Evolutionary conservation across 768 basidiomycete species (phyloP).

Genomic region (Pisolithus albus): DNA sequence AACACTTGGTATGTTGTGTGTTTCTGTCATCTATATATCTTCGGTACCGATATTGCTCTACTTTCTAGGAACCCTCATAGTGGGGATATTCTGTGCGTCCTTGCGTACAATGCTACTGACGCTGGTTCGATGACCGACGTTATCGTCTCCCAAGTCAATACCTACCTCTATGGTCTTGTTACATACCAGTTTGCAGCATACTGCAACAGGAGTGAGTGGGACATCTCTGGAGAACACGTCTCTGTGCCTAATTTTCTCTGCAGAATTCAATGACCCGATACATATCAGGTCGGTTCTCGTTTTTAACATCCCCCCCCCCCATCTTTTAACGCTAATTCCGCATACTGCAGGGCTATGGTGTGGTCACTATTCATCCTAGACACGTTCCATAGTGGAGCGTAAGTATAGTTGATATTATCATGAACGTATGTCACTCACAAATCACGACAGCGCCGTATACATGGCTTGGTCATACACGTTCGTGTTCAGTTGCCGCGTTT

Average conservation of each 20-base stretch:
- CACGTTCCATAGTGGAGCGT: conserved; percentile 15
- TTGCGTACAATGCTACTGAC: neutral
- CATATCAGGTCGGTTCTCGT: conserved; percentile 1
- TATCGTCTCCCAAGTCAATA: conserved; percentile 12
- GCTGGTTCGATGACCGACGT: neutral
- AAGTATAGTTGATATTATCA: neutral
- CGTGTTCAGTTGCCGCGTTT: neutral
- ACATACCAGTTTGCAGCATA: conserved; percentile 37
- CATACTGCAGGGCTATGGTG: conserved; percentile 9
- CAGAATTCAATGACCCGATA: conserved; percentile 13
- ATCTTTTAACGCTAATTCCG: neutral
- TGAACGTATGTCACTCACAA: neutral
- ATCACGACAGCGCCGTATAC: conserved; percentile 10
- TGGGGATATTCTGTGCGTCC: conserved; percentile 20
- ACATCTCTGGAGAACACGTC: neutral
- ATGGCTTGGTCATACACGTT: conserved; percentile 16
- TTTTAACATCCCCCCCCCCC: neutral
- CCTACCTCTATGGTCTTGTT: conserved; percentile 35
- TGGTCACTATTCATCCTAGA: conserved; percentile 14
- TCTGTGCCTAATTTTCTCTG: neutral
- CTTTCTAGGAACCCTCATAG: conserved; percentile 12
- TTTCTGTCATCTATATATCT: neutral
- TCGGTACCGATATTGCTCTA: neutral
- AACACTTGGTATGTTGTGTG: neutral
- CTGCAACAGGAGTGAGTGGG: conserved; percentile 16